Evolutionary conservation across 306 rosid species (phyloP).

Genomic region (Biancaea sappan): DNA sequence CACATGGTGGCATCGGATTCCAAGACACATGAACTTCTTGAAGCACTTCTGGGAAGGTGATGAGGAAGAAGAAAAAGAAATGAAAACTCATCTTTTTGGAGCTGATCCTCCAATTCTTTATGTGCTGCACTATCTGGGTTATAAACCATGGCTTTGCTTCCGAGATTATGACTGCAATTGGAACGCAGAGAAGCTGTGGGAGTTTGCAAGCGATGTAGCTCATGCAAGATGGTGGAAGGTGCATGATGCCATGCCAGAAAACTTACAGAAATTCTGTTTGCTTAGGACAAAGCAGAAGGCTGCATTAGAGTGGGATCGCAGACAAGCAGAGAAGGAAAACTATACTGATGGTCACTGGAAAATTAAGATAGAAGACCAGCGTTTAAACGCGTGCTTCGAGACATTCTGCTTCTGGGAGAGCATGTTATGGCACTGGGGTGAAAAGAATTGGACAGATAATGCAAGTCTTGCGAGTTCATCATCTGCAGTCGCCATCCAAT

Average conservation of each 20-base stretch:
- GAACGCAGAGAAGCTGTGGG: constrained; percentile 73
- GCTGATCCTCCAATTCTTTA: constrained; percentile 80
- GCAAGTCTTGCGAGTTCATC: constrained; percentile 45
- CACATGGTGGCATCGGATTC: constrained; percentile 96
- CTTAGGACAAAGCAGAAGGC: constrained; percentile 87
- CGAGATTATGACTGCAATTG: constrained; percentile 93
- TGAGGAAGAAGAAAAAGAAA: constrained; percentile 59
- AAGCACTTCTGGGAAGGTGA: constrained; percentile 94
- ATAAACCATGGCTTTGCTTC: constrained; percentile 88
- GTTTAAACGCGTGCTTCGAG: constrained; percentile 67
- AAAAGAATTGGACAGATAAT: constrained; percentile 78
- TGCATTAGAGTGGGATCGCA: constrained; percentile 80
- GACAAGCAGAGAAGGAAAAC: constrained; percentile 79
- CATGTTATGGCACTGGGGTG: constrained; percentile 89
- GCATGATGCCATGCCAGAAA: constrained; percentile 79
- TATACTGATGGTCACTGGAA: constrained; percentile 83
- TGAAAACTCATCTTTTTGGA: constrained; percentile 71
- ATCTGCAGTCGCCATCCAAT: constrained; percentile 39
- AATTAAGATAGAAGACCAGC: constrained; percentile 65
- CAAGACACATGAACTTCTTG: constrained; percentile 88
- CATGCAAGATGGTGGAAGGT: constrained; percentile 89
- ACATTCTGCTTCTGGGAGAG: constrained; percentile 87
- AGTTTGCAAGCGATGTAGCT: constrained; percentile 81
- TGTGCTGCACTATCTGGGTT: constrained; percentile 83
- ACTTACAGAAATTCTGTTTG: constrained; percentile 71